Evolutionary conservation across 2,329 filamentous ascomycete genomes (phyloP).

Genomic region (Ceratocystis cubensis): DNA sequence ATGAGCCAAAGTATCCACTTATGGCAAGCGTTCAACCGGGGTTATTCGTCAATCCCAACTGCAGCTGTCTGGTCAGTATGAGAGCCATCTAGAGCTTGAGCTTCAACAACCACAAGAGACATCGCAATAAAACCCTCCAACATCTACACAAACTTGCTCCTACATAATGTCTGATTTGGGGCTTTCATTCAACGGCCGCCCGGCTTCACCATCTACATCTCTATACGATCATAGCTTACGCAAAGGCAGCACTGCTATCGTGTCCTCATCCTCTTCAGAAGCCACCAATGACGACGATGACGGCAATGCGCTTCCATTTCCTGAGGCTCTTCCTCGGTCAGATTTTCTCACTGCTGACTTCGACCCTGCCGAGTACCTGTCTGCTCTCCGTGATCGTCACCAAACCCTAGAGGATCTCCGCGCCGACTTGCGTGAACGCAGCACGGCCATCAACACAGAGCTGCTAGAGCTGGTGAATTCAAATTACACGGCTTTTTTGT

Average conservation of each 20-base stretch:
- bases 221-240: slow-evolving; percentile 13
- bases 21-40: not conserved
- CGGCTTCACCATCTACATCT: slow-evolving; percentile 16
- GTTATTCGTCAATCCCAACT: slow-evolving; percentile 7
- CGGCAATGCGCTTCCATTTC: slow-evolving; percentile 71
- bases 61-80: not conserved
- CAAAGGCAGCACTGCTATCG: slow-evolving; percentile 15
- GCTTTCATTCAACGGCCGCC: slow-evolving; percentile 6
- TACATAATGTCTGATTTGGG: slow-evolving; percentile 8
- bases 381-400: slow-evolving; percentile 65
- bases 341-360: slow-evolving; percentile 74
- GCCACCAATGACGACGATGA: slow-evolving; percentile 35
- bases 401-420: slow-evolving; percentile 93
- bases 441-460: slow-evolving; percentile 68
- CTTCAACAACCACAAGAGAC: not conserved
- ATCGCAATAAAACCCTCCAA: not conserved
- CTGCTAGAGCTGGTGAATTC: slow-evolving; percentile 88
- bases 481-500: slow-evolving; percentile 86
- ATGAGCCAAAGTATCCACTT: not conserved
- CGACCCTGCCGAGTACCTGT: slow-evolving; percentile 69
- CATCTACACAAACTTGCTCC: not conserved
- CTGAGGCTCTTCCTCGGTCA: slow-evolving; percentile 64
- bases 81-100: not conserved
- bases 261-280: slow-evolving; percentile 25
- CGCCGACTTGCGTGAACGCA: slow-evolving; percentile 68